phyloP scores from a whole-genome alignment of 75 land plant genomes.

The Selaginella tamariscina region DNA sequence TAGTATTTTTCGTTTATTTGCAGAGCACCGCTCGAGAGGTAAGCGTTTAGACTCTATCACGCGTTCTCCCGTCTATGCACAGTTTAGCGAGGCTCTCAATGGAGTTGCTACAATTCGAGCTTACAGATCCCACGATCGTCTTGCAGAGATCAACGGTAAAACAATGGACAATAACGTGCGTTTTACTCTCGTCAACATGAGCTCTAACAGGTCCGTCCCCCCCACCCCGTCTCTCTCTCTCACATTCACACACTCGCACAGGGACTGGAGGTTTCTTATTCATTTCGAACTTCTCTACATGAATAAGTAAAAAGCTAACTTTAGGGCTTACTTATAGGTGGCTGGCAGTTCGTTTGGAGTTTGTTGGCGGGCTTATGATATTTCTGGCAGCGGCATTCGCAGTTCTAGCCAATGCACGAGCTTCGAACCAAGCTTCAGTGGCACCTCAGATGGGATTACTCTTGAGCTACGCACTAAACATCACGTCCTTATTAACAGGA shows the following conservation, averaged over 20 bases:
- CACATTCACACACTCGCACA: no score
- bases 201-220: no score
- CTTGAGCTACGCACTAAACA: conserved; percentile 77
- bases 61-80: conserved; percentile 97
- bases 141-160: conserved; percentile 79
- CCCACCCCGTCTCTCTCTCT: no score
- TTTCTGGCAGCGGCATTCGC: conserved; percentile 93
- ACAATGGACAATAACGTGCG: conserved; percentile 86
- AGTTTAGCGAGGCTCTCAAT: conserved; percentile 94
- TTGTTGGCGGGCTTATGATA: conserved; percentile 89
- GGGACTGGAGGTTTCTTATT: no score
- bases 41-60: conserved; percentile 88
- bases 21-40: conserved; percentile 90
- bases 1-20: not conserved
- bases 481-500: conserved; percentile 53
- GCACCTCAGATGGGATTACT: conserved; percentile 96
- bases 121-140: conserved; percentile 88
- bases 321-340: no score
- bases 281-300: no score
- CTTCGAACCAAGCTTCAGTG: conserved; percentile 52
- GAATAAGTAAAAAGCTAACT: no score
- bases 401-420: conserved; percentile 69
- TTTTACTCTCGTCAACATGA: conserved; percentile 31
- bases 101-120: conserved; percentile 91
- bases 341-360: conserved; percentile 76